Conservation (phyloP, 352 stramenopile genomes). For the Phytophthora litchii region DNA sequence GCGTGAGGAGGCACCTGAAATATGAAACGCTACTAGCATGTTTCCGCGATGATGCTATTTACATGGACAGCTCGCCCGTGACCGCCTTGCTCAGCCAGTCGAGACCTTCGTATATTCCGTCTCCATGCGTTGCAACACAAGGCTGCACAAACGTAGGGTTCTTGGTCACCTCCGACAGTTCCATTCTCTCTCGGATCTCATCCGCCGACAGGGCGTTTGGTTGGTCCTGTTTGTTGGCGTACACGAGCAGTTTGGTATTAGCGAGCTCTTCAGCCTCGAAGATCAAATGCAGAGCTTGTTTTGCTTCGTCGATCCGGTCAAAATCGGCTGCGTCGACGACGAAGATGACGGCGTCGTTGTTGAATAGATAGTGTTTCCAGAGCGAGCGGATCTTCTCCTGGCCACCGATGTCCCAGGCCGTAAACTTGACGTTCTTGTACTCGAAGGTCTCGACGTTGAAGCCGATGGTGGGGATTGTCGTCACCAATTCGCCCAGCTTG, state of each 20-base stretch:
- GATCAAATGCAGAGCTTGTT: constrained; percentile 45
- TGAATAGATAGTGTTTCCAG: constrained; percentile 74
- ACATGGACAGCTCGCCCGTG: constrained; percentile 25
- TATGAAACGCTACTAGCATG: not conserved
- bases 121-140: constrained; percentile 34
- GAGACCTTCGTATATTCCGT: constrained; percentile 55
- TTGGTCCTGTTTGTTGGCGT: constrained; percentile 62
- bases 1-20: not conserved
- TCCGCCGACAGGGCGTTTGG: constrained; percentile 32
- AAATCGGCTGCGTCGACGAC: constrained; percentile 74
- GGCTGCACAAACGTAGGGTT: constrained; percentile 44
- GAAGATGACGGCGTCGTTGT: constrained; percentile 83
- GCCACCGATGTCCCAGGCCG: constrained; percentile 84
- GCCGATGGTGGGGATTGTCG: constrained; percentile 84
- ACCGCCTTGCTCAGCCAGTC: constrained; percentile 54
- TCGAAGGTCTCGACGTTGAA: constrained; percentile 88
- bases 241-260: constrained; percentile 49
- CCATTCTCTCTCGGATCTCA: constrained; percentile 41
- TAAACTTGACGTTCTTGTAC: constrained; percentile 79
- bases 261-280: constrained; percentile 51
- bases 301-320: constrained; percentile 54
- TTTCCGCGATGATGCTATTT: not conserved
- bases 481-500: constrained; percentile 75
- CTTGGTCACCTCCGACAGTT: constrained; percentile 42
- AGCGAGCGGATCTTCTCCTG: constrained; percentile 50